phyloP scores from a whole-genome alignment of 78 protist species.

The Dictyostelium brefeldianum region DNA sequence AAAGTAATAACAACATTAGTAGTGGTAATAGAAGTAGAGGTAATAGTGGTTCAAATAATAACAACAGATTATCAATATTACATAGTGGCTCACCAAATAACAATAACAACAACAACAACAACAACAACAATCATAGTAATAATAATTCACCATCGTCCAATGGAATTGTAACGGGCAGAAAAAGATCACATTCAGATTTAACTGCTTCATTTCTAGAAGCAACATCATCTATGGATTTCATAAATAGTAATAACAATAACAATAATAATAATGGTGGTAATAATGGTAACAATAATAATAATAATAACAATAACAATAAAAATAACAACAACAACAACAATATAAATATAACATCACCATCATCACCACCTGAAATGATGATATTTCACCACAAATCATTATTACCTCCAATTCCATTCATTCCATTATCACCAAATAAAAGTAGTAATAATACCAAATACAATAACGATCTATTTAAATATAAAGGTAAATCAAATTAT shows the following conservation, averaged over 20 bases:
- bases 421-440: constrained; percentile 66
- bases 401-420: constrained; percentile 47
- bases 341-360: not conserved
- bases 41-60: not conserved
- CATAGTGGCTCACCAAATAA: not conserved
- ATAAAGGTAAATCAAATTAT: not conserved
- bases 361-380: not conserved
- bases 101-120: not conserved
- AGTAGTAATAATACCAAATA: not conserved
- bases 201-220: constrained; percentile 11
- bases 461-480: not conserved
- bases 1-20: not conserved
- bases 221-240: constrained; percentile 6
- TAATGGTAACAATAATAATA: not conserved
- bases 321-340: not conserved
- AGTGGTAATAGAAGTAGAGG: constrained; percentile 4
- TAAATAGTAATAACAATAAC: not conserved
- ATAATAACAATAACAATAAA: constrained; percentile 7
- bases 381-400: not conserved
- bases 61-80: not conserved
- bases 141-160: constrained; percentile 3
- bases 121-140: not conserved
- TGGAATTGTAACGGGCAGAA: constrained; percentile 17
- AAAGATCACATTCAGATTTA: constrained; percentile 24
- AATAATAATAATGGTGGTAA: not conserved